Evolutionary conservation across 805 yeast genomes (phyloP), one percentile per base, ranked within the genome.

Genomic region (Kluyveromyces lactis): DNA sequence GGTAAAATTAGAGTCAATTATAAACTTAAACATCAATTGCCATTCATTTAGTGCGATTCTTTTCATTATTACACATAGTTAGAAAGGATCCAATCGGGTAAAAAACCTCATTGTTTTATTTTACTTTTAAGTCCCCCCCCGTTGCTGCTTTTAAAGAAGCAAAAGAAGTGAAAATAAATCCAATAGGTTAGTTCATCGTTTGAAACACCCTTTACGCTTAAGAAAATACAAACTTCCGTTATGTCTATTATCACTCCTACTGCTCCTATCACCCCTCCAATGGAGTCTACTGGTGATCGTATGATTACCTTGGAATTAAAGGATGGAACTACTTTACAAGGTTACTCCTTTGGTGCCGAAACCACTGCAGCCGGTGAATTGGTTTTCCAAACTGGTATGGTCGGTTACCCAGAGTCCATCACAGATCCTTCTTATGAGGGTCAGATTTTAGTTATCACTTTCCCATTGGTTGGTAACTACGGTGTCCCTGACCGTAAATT

Each of bases 331-430:
- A 76, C 80, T 42, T 73, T 90, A 53, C 92, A 86, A 67, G 98
- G 98, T 67, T 86, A 83, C 69, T 90, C 97, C 16, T 92, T 92
- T 56, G 98, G 98, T 72, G 95, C 97, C 41, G 81, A 81, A 46
- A 77, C 72, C 44, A 63, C 95, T 18, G 77, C 79, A 42, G 94
- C 97, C 42, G 98, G 98, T 74, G 98, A 92, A 69, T 77, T 94
- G 55, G 98, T 92, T 45, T 92, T 92, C 78, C 97, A 94, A 68
- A 92, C 98, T 47, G 97, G 98, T 71, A 89, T 92, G 96, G 97
- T 92, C 52, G 98, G 98, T 46, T 92, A 92, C 64, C 98, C 97
- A 31, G 98, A 92, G 67, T 80, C 97, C 39, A 77, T 92, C 64
- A 87, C 98, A 30, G 98, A 92, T 67, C 98, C 98, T 45, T 92